Evolutionary conservation across 176 grass and related monocot species (phyloP).

Genomic region (Raddia guianensis): DNA sequence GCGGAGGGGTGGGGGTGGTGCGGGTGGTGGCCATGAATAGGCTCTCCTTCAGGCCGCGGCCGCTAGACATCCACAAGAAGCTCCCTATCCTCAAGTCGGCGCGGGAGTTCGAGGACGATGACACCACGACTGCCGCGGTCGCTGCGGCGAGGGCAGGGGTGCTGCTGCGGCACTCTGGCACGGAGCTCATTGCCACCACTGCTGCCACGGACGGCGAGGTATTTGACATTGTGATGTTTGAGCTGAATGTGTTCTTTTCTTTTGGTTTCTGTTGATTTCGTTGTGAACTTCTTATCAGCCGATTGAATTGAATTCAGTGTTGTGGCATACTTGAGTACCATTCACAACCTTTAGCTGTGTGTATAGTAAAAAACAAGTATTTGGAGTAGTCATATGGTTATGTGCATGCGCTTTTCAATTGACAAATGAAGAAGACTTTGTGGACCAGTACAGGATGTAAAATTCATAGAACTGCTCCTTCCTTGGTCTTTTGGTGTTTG

Average conservation of each 20-base stretch:
- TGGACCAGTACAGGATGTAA: not conserved
- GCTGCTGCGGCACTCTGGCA: conserved; percentile 43
- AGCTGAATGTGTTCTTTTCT: not conserved
- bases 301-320: conserved; percentile 40
- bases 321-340: not conserved
- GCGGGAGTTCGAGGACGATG: conserved; percentile 95
- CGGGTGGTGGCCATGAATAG: conserved; percentile 80
- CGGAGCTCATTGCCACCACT: conserved; percentile 47
- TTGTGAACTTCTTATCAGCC: not conserved
- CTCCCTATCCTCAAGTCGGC: conserved; percentile 85
- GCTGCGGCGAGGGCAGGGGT: conserved; percentile 39
- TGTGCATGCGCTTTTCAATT: not conserved
- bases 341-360: conserved; percentile 10
- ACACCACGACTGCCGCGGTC: conserved; percentile 37
- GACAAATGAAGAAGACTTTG: conserved; percentile 9
- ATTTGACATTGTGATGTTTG: conserved; percentile 17
- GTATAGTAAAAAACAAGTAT: not conserved
- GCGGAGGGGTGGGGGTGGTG: not conserved
- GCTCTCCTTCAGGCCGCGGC: conserved; percentile 91
- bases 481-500: not conserved
- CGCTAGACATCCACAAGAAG: conserved; percentile 99
- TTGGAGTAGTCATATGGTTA: not conserved
- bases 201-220: conserved; percentile 46
- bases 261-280: not conserved
- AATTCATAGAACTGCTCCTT: conserved; percentile 12